Evolutionary conservation across 192 early-diverging fungal genomes (phyloP), one percentile per base, ranked within the genome.

Genomic region (Dissophora ornata): DNA sequence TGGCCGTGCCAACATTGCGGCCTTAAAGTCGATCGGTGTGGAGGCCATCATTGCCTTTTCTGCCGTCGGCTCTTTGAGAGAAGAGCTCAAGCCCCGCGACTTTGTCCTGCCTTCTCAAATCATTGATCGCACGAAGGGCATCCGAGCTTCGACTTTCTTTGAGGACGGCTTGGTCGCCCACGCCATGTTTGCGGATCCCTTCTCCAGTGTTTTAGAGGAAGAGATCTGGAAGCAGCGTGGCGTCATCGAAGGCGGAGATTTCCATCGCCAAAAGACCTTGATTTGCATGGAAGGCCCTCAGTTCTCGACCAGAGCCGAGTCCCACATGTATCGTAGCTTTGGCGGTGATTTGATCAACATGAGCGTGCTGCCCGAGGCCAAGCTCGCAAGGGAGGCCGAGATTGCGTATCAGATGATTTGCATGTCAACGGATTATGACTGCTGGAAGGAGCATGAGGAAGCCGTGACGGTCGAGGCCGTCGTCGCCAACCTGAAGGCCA

Each of bases 381-480:
- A 99, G 82, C 86, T 99, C 36, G 98, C 98, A 16, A 85, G 94
- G 52, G 98, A 99, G 82, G 96, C 96, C 41, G 98, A 99, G 84
- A 95, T 99, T 74, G 95, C 93, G 15, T 99, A 99, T 74, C 94
- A 97, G 67, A 94, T 98, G 89, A 87, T 99, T 32, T 99, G 98
- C 86, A 99, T 99, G 98, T 91, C 93, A 32, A 99, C 98, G 32
- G 98, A 99, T 86, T 99, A 98, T 74, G 98, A 99, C 78, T 91
- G 90, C 79, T 94, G 93, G 93, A 87, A 87, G 67, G 84, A 87
- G 57, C 81, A 86, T 9, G 91, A 91, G 52, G 95, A 93, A 62
- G 83, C 89, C 11, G 98, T 99, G 42, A 91, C 90, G 10, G 92
- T 94, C 15, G 90, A 93, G 56, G 87, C 87, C 53, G 94, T 95